Evolutionary conservation across 306 rosid genomes (phyloP).

Genomic region (Quercus suber): DNA sequence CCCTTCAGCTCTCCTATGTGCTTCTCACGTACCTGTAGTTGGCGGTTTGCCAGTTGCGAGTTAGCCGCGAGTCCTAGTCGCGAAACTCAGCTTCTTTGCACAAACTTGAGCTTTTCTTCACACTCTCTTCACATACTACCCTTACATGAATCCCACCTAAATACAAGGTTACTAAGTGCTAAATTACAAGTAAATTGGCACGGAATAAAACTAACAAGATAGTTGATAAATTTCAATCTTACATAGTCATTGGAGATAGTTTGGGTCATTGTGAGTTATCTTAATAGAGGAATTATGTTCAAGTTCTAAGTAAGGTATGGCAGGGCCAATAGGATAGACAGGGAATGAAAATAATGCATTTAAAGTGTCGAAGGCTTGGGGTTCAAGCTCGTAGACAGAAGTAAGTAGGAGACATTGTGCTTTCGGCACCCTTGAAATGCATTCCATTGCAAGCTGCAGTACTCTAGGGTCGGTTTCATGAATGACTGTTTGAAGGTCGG

Average conservation of each 20-base stretch:
- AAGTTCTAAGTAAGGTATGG: neutral
- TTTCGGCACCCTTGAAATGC: conserved; percentile 9
- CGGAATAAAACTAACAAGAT: too few relatives aligned
- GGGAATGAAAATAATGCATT: conserved; percentile 16
- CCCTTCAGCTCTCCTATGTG: too few relatives aligned
- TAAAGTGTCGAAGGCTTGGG: conserved; percentile 28
- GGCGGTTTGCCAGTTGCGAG: too few relatives aligned
- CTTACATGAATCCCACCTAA: too few relatives aligned
- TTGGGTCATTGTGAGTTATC: neutral
- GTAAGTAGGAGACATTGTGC: conserved; percentile 33
- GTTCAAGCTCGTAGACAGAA: conserved; percentile 41
- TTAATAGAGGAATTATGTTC: neutral
- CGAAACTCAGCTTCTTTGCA: too few relatives aligned
- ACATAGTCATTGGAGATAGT: neutral
- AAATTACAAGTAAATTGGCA: too few relatives aligned
- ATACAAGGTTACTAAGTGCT: too few relatives aligned
- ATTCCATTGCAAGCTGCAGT: conserved; percentile 4
- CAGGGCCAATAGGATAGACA: conserved; percentile 39
- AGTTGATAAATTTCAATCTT: too few relatives aligned
- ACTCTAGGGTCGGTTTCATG: neutral
- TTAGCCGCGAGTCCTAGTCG: too few relatives aligned
- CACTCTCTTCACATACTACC: too few relatives aligned
- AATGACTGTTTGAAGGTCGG: conserved; percentile 27
- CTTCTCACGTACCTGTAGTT: too few relatives aligned
- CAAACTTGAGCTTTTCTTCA: too few relatives aligned